Conservation (phyloP, 2,329 filamentous ascomycete genomes). For the Dichotomopilus funicola region DNA sequence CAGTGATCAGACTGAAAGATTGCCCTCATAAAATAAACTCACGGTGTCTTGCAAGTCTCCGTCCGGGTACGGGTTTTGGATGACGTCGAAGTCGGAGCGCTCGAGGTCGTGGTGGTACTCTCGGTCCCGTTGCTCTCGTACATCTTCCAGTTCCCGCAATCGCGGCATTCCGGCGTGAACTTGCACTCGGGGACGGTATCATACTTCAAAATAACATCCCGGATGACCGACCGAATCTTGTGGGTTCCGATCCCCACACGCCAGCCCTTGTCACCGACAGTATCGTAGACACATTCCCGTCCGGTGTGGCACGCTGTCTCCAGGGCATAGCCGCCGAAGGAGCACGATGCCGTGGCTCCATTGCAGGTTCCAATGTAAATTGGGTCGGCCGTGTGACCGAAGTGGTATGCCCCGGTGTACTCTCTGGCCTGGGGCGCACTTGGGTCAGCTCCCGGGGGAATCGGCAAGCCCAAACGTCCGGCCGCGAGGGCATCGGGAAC, state of each 20-base stretch:
- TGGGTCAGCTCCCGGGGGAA: constrained; percentile 71
- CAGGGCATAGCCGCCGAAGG: constrained; percentile 86
- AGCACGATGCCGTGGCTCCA: constrained; percentile 80
- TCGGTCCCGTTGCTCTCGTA: constrained; percentile 88
- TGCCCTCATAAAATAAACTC: not conserved
- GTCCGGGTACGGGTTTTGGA: constrained; percentile 62
- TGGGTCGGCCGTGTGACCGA: constrained; percentile 92
- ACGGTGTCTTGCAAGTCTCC: constrained; percentile 77
- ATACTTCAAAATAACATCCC: constrained; percentile 79
- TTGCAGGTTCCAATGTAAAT: constrained; percentile 94
- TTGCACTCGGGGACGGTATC: constrained; percentile 72
- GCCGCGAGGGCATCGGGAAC: constrained; percentile 87
- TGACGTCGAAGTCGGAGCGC: constrained; percentile 47
- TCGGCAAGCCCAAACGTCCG: constrained; percentile 74
- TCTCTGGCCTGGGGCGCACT: constrained; percentile 62
- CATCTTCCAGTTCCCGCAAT: constrained; percentile 92
- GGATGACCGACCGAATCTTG: constrained; percentile 81
- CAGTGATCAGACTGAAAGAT: not conserved
- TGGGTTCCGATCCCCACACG: constrained; percentile 86
- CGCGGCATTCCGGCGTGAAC: constrained; percentile 71
- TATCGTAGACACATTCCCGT: constrained; percentile 83
- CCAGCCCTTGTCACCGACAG: constrained; percentile 87
- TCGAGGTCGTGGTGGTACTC: constrained; percentile 54
- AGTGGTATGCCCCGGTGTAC: constrained; percentile 77
- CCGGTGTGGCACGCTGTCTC: constrained; percentile 91